Conservation (phyloP, 2,329 filamentous ascomycete genomes). For the Hypoxylon sp. region DNA sequence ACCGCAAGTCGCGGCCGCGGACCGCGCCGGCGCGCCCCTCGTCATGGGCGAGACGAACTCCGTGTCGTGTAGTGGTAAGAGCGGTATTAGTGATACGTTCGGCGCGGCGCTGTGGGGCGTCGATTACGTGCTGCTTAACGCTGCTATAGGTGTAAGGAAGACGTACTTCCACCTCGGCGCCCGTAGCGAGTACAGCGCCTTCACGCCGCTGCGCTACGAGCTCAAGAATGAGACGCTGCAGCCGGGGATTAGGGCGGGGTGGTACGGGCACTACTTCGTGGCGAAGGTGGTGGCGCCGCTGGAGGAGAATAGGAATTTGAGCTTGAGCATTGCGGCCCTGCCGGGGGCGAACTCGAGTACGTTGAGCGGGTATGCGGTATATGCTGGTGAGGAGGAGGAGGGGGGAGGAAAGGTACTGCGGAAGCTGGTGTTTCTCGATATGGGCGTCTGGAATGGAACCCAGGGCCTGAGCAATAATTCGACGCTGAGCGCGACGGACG, state of each 20-base stretch:
- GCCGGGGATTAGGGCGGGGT: slow-evolving; percentile 52
- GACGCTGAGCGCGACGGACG: slow-evolving; percentile 53
- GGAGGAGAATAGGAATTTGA: slow-evolving; percentile 19
- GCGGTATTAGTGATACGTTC: slow-evolving; percentile 62
- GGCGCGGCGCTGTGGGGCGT: slow-evolving; percentile 65
- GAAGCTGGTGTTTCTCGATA: slow-evolving; percentile 56
- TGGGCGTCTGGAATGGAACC: slow-evolving; percentile 58
- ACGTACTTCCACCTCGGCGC: slow-evolving; percentile 63
- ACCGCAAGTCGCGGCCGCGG: slow-evolving; percentile 55
- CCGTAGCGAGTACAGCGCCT: slow-evolving; percentile 53
- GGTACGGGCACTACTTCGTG: slow-evolving; percentile 57
- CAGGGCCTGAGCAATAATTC: slow-evolving; percentile 55
- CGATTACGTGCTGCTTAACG: slow-evolving; percentile 60
- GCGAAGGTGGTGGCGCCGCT: slow-evolving; percentile 45
- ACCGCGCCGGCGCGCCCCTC: slow-evolving; percentile 55
- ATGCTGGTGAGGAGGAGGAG: slow-evolving; percentile 29
- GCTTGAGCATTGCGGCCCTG: slow-evolving; percentile 51
- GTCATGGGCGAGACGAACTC: slow-evolving; percentile 66
- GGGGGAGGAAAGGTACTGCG: slow-evolving; percentile 31
- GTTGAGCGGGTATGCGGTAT: slow-evolving; percentile 55
- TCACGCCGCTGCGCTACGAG: slow-evolving; percentile 52
- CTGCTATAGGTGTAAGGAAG: slow-evolving; percentile 55
- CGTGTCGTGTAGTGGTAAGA: slow-evolving; percentile 57
- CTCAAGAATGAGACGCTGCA: slow-evolving; percentile 53
- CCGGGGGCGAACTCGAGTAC: slow-evolving; percentile 55